phyloP scores from a whole-genome alignment of 2,329 filamentous ascomycete genomes.

The Tolypocladium cylindrosporum region DNA sequence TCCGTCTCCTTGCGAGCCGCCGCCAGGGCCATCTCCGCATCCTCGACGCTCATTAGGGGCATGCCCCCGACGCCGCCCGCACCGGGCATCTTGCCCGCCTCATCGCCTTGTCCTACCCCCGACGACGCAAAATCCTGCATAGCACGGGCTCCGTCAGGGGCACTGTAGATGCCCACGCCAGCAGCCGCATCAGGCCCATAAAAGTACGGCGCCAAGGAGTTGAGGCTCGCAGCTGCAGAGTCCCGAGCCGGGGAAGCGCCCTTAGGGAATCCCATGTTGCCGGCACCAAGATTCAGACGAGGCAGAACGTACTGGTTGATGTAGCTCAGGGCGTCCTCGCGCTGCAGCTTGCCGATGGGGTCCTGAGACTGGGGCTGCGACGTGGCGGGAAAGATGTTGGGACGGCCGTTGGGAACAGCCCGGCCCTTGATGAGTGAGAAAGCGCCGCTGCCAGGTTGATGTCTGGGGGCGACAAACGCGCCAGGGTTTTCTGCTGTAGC shows the following conservation, averaged over 20 bases:
- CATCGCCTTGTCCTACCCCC: conserved; percentile 14
- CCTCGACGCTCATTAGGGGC: conserved; percentile 50
- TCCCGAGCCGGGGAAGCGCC: conserved; percentile 29
- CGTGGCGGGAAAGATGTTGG: conserved; percentile 48
- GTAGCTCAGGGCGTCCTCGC: conserved; percentile 56
- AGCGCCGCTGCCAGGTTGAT: conserved; percentile 42
- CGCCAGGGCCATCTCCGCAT: conserved; percentile 46
- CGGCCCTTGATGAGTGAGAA: conserved; percentile 56
- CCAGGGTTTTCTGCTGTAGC: conserved; percentile 39
- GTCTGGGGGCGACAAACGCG: conserved; percentile 44
- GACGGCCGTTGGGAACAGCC: conserved; percentile 53
- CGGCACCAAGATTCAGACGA: conserved; percentile 42
- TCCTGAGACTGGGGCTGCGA: conserved; percentile 40
- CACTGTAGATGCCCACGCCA: conserved; percentile 33
- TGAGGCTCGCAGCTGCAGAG: conserved; percentile 38
- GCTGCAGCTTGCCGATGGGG: conserved; percentile 54
- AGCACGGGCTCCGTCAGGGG: conserved; percentile 23
- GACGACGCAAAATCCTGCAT: conserved; percentile 23
- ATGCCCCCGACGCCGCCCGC: conserved; percentile 29
- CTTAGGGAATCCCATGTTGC: conserved; percentile 32
- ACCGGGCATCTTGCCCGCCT: conserved; percentile 18
- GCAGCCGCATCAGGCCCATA: conserved; percentile 36
- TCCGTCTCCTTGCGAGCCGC: conserved; percentile 50
- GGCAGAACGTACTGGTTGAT: conserved; percentile 61
- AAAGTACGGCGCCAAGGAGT: conserved; percentile 46